A percentile compares a stretch with the other conserved stretches of the same genome.
phyloP scores from a whole-genome alignment of 202 grass and related monocot species.

The Panicum virgatum region DNA sequence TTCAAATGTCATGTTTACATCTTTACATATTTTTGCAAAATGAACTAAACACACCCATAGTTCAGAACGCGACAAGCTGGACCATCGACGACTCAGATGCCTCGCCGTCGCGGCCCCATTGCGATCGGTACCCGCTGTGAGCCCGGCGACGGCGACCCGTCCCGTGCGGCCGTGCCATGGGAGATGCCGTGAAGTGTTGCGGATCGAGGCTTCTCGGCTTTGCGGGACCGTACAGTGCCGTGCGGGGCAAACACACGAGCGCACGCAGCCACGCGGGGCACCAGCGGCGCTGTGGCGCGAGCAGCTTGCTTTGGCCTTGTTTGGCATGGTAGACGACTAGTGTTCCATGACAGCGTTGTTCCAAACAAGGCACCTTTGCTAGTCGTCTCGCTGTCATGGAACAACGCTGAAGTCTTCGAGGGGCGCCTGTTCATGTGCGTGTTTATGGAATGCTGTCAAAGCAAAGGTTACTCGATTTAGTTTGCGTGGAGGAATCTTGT shows the following conservation, averaged over 20 bases:
- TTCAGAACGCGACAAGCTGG: not conserved
- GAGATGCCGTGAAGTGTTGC: not conserved
- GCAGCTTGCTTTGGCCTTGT: no score
- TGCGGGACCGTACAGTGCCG: not conserved
- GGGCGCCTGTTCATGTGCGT: not conserved
- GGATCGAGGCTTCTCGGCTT: not conserved
- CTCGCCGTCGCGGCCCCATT: not conserved
- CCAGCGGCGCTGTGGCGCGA: not conserved
- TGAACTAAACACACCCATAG: no score
- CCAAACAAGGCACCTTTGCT: no score
- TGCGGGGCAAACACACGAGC: not conserved
- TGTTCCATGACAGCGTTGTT: no score
- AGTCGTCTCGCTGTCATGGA: not conserved
- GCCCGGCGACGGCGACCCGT: not conserved
- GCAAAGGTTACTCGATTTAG: constrained; percentile 31
- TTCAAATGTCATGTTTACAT: no score
- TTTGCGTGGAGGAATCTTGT: constrained; percentile 38
- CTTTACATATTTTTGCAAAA: no score
- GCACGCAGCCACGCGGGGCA: not conserved
- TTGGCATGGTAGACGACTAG: no score
- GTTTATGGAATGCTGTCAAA: constrained; percentile 1
- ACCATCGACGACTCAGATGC: not conserved
- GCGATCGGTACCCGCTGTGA: constrained; percentile 17
- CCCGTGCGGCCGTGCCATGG: not conserved
- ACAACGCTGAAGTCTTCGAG: not conserved